Evolutionary conservation across 1,284 basidiomycete species (phyloP), one percentile per base, ranked within the genome.

Genomic region (Malassezia vespertilionis): DNA sequence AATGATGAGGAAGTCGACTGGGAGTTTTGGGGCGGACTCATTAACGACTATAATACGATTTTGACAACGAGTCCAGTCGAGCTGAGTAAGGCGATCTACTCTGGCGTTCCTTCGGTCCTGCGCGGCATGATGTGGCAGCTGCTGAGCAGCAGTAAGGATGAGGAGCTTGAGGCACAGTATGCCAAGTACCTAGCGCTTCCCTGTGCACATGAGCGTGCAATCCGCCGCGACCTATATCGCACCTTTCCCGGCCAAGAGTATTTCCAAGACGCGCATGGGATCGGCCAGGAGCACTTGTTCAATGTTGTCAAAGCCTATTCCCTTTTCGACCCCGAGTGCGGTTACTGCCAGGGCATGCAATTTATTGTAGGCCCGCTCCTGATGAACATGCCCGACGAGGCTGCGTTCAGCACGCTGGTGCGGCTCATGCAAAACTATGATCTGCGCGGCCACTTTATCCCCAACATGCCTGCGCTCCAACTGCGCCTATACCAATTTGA

Each of bases 41-140:
- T 97, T 15, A 63, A 39, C 30, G 53, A 41, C 56, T 44, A 55
- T 22, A 34, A 15, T 33, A 48, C 36, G 15, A 42, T 44, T 8
- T 36, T 52, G 3, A 73, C 54, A 52, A 60, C 41, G 46, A 60
- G 40, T 37, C 67, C 67, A 0, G 52, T 57, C 1, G 78, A 83
- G 50, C 76, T 99, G 15, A 86, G 86, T 5, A 77, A 78, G 57
- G 91, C 89, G 1, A 97, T 99, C 50, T 88, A 93, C 62, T 78
- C 77, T 46, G 91, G 91, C 1, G 88, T 99, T 26, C 93, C 90
- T 1, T 75, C 80, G 28, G 79, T 82, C 0, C 72, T 88, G 31
- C 80, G 90, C 36, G 90, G 90, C 18, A 90, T 95, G 81, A 83
- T 93, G 74, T 97, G 91, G 91, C 91, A 97, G 71, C 78, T 96